phyloP scores from a whole-genome alignment of 495 filamentous ascomycete genomes.

The Copromyces sp. region DNA sequence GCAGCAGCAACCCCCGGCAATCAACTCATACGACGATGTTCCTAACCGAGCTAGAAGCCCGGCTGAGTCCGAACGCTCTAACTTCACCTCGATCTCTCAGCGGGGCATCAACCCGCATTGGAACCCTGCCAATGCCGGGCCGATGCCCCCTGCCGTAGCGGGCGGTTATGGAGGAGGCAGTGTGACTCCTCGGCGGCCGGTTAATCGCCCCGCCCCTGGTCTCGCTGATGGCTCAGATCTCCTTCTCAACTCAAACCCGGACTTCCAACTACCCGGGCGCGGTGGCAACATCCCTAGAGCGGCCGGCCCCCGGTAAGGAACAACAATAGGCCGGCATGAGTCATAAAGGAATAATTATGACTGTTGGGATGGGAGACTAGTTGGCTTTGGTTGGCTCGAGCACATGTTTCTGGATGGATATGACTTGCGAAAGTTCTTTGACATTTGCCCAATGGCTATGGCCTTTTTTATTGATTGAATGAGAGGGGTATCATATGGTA shows the following conservation, averaged over 20 bases:
- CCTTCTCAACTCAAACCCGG: conserved; percentile 59
- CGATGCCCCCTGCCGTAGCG: conserved; percentile 28
- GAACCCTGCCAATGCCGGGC: conserved; percentile 34
- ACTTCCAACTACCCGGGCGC: conserved; percentile 51
- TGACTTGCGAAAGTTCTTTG: neutral
- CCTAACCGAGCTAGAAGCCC: conserved; percentile 61
- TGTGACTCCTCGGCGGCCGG: conserved; percentile 25
- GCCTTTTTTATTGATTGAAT: neutral
- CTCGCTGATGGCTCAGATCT: conserved; percentile 29
- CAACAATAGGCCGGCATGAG: neutral
- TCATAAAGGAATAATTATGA: neutral
- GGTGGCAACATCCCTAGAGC: conserved; percentile 13
- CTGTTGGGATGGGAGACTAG: neutral
- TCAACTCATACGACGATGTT: conserved; percentile 44
- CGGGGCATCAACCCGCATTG: conserved; percentile 80
- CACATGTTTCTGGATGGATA: neutral
- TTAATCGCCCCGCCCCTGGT: conserved; percentile 29
- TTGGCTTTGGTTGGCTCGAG: neutral
- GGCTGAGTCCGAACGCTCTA: conserved; percentile 62
- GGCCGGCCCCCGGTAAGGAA: conserved; percentile 6
- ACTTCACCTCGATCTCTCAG: conserved; percentile 79
- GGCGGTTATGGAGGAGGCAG: conserved; percentile 7
- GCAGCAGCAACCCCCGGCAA: conserved; percentile 11
- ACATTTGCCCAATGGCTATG: neutral
- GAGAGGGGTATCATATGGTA: neutral